Base-by-base conservation (phyloP, 805 yeast species). In the Kazachstania psychrophila region DNA sequence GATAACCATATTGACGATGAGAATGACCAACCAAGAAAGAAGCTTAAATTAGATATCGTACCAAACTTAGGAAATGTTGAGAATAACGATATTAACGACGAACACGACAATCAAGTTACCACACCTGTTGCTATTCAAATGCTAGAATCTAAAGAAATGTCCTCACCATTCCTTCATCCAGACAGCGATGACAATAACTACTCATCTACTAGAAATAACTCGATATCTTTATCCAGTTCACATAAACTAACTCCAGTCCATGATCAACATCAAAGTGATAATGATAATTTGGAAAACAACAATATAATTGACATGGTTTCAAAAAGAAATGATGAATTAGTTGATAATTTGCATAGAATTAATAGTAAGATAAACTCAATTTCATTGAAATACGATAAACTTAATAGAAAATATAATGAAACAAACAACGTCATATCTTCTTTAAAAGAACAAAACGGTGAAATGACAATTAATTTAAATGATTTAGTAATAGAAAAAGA, bases 121-220 rank as follows among this genome's bases (percentile, higher is more conserved):
- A 50, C 57, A 5, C 60, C 59, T 1, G 49, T 41, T 17, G 49
- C 47, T n/a, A 56, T 56, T 15, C 52, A 51, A 36, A 54, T 56
- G 58, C 27, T 49, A 9, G 49, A 46, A 13, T 31, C 7, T 20
- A 23, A 31, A n/a, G 34, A 33, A 14, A 36, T 35, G 9, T 23
- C 34, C 5, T 34, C 42, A 14, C 36, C 39, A 16, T n/a, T 23
- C 11, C 15, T 11, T 15, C 22, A 26, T 16, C 6, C 8, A 12
- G 33, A 23, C 2, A 27, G 25, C 10, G 31, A 35, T 10, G 16
- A 24, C 2, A 14, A 18, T 11, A n/a, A 27, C 11, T 11, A 16
- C 11, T 9, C 17, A 5, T 8, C 13, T 9, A 5, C 16, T 3
- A 11, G 5, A 22, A 22, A 16, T 22, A 17, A 24, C 2, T 19